phyloP scores from a whole-genome alignment of 306 rosid species.

The Psophocarpus tetragonolobus region DNA sequence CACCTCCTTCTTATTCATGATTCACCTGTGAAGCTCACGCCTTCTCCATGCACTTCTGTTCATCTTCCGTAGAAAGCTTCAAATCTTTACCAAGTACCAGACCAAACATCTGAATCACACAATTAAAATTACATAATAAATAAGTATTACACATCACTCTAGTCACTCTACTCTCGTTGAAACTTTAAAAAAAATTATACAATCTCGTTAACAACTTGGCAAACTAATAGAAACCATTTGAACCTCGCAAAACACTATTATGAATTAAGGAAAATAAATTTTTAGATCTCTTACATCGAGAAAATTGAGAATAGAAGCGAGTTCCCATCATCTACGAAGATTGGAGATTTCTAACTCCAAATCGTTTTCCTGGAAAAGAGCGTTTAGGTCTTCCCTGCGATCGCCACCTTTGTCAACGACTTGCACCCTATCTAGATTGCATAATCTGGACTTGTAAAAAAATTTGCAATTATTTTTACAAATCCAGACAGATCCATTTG shows the following conservation, averaged over 20 bases:
- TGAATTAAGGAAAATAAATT: no score
- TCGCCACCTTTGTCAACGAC: slow-evolving; percentile 39
- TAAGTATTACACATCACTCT: not conserved
- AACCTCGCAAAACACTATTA: not conserved
- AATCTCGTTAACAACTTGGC: not conserved
- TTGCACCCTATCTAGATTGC: no score
- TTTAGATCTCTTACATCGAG: slow-evolving; percentile 53
- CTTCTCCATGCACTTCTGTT: no score
- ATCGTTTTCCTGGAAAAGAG: slow-evolving; percentile 15
- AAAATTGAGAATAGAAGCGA: slow-evolving; percentile 83
- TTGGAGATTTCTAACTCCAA: slow-evolving; percentile 44
- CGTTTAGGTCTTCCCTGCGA: slow-evolving; percentile 28
- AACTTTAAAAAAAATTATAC: no score
- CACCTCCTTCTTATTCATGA: no score
- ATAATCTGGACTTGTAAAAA: no score
- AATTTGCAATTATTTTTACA: no score
- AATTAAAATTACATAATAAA: not conserved
- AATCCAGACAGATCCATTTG: no score
- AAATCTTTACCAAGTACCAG: slow-evolving; percentile 56
- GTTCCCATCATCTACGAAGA: slow-evolving; percentile 81
- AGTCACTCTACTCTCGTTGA: no score
- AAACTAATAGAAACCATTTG: not conserved
- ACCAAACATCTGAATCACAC: slow-evolving; percentile 61
- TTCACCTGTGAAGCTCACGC: no score
- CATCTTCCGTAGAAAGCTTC: slow-evolving; percentile 65